These are phyloP conservation scores for Macrophomina phaseolina DNA, from an alignment of 2,329 filamentous ascomycete genomes.

Conservation along the genomic window DNA sequence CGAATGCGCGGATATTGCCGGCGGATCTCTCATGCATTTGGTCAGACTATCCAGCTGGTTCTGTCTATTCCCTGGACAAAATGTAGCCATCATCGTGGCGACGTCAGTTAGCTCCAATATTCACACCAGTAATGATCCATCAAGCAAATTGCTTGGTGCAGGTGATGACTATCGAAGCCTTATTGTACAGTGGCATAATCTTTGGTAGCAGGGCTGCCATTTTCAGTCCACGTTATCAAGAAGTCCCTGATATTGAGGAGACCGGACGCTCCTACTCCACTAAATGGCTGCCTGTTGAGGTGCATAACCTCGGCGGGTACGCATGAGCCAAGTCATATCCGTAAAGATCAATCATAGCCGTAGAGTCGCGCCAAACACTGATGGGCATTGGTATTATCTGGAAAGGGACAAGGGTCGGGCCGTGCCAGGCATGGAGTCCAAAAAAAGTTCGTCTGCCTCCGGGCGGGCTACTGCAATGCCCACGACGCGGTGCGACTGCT, in stretches of 20 bases:
- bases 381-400: neutral
- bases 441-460: constrained; percentile 8
- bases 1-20: constrained; percentile 1
- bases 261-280: too few relatives aligned
- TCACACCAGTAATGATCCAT: neutral
- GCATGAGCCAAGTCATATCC: too few relatives aligned
- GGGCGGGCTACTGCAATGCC: neutral
- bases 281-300: too few relatives aligned
- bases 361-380: neutral
- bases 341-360: neutral
- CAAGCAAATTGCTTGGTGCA: constrained; percentile 1
- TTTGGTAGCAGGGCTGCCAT: too few relatives aligned
- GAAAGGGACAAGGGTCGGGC: neutral
- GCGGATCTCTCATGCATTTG: neutral
- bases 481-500: neutral
- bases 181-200: too few relatives aligned
- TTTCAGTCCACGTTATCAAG: too few relatives aligned
- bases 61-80: neutral
- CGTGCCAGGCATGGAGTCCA: neutral
- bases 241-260: too few relatives aligned
- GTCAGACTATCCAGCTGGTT: neutral
- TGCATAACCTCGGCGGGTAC: too few relatives aligned
- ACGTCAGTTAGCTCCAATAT: neutral
- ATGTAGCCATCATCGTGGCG: neutral
- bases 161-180: too few relatives aligned